Evolutionary conservation across 2,329 filamentous ascomycete genomes (phyloP), one percentile per base, ranked within the genome.

Genomic region (Botrytis pseudocinerea): DNA sequence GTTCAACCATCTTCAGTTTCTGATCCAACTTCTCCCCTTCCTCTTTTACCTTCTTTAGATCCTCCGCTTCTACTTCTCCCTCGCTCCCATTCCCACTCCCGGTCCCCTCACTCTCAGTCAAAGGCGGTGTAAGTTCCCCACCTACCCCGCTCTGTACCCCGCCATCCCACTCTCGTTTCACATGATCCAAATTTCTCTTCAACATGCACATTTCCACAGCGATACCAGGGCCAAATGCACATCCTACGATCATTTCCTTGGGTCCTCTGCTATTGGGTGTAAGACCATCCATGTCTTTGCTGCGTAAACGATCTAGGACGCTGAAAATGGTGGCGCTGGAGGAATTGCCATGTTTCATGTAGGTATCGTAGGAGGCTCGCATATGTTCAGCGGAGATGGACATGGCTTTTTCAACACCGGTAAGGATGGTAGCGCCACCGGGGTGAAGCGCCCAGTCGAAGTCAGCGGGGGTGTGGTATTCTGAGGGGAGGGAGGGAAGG

Each of bases 371-470:
- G 73, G 89, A 91, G n/a, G 90, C 90, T 65, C 90, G 85, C 83
- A 93, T 89, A 76, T 92, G 90, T 77, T 91, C 87, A 0, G 89
- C 82, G 0, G 84, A 85, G 64, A 93, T 85, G 9, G 82, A 80
- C 83, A 93, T 85, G 1, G 83, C 84, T 60, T 83, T 83, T 79
- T 92, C 88, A 0, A 91, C 88, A 0, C 90, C 89, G 0, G 88
- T 85, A 2, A 93, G 83, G 60, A 93, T 91, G 1, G 90, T 89
- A 0, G 89, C 85, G 28, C 91, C 91, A 7, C 91, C 91, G 0
- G 91, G 91, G 77, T 93, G 91, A 79, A 93, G 86, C 0, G 90
- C 91, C 91, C 91, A 93, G 82, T 93, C 91, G 76, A 92, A 92
- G 74, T 91, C 87, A 0, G 84, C 80, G 0, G 90, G 83, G 0